Base-by-base conservation (phyloP, 179 eudicot species). In the Actinidia arguta region DNA sequence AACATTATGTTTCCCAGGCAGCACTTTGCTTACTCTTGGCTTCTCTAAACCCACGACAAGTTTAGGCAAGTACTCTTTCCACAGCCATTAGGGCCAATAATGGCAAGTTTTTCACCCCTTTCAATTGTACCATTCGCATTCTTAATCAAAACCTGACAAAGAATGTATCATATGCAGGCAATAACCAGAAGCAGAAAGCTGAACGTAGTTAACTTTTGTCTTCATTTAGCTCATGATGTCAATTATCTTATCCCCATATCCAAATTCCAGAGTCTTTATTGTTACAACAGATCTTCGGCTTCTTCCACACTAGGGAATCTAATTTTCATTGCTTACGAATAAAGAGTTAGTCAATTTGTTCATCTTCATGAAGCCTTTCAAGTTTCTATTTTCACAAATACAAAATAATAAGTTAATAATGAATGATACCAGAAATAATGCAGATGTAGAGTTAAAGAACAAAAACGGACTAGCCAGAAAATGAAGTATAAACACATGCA, bases 81-180 rank as follows among this genome's bases (percentile, higher is more conserved):
- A 80, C 99, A 96, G 42, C 99, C 99, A 66, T 96, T 96, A 9
- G 99, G 98, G 44, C 99, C 99, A 76, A 96, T 90, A 75, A 95
- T 96, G 50, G 99, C 99, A 82, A 96, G 83, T 88, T 95, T 96
- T 88, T 96, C 99, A 81, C 99, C 99, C 85, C 90, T 92, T 63
- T 91, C 94, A 73, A 96, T 92, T 78, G 92, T 85, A 58, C 92
- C 82, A 83, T 92, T 92, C 66, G 98, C 97, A 55, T 93, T 89
- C 67, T 86, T 89, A 72, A 96, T 93, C 54, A 96, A 85, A 76
- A 91, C 92, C 99, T 96, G 90, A 54, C 67, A 78, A 78, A 73
- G 58, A 74, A 84, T 79, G 59, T 13, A 51, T 69, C 42, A 54
- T 8, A 51, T n/a, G 61, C 17, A 48, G n/a, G n/a, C 48, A 78